phyloP scores from a whole-genome alignment of 2,329 filamentous ascomycete genomes.

The Exophiala aquamarina region DNA sequence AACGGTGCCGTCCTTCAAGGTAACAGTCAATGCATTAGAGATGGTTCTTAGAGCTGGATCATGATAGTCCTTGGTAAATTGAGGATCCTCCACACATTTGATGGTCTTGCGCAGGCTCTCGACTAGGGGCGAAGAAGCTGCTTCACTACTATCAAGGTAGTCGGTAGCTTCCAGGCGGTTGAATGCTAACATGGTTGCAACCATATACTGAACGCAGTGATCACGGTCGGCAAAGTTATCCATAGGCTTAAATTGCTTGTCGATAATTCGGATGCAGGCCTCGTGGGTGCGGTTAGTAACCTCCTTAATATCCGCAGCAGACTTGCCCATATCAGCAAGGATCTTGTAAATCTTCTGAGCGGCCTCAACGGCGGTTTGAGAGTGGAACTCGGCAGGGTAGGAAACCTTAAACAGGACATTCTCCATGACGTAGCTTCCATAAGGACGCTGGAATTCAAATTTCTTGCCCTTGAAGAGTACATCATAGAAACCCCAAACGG shows the following conservation, averaged over 20 bases:
- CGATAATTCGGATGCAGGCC: constrained; percentile 97
- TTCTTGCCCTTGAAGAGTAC: constrained; percentile 94
- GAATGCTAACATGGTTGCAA: constrained; percentile 89
- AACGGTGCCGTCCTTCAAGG: constrained; percentile 88
- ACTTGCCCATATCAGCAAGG: constrained; percentile 82
- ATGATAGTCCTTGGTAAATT: constrained; percentile 95
- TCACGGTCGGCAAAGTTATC: constrained; percentile 99
- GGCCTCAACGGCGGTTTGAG: constrained; percentile 94
- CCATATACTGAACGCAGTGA: constrained; percentile 99
- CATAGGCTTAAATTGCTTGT: constrained; percentile 99
- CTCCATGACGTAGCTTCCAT: constrained; percentile 99
- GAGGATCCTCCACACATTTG: constrained; percentile 90
- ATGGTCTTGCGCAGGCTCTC: constrained; percentile 93
- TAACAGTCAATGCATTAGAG: constrained; percentile 93
- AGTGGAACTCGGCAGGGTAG: constrained; percentile 74
- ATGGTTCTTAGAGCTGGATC: constrained; percentile 91
- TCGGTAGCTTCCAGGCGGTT: constrained; percentile 90
- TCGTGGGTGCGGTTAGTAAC: constrained; percentile 96
- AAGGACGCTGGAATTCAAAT: constrained; percentile 93
- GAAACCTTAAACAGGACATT: constrained; percentile 99
- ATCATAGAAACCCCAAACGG: constrained; percentile 98
- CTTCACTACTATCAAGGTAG: constrained; percentile 90
- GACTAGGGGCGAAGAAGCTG: constrained; percentile 83
- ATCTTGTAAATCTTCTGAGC: constrained; percentile 84
- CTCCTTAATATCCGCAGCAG: constrained; percentile 86